Percentiles rank a stretch among this genome's conserved stretches.
These are phyloP conservation scores for Cryptococcus sp. DNA, from an alignment of 1,284 basidiomycete genomes.

Conservation along the genomic window DNA sequence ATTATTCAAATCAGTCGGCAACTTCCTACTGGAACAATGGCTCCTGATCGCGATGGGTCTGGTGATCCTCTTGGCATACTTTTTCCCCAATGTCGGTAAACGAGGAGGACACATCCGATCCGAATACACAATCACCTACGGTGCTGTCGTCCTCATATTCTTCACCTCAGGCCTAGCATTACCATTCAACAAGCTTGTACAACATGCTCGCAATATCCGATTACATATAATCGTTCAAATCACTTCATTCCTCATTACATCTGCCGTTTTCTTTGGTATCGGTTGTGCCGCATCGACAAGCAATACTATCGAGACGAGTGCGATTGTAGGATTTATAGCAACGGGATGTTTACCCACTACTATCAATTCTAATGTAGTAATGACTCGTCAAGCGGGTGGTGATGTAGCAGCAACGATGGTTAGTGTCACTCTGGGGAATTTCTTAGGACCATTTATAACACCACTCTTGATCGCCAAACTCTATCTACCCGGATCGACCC, in stretches of 20 bases:
- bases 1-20: neutral
- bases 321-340: slow-evolving; percentile 32
- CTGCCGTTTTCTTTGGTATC: slow-evolving; percentile 23
- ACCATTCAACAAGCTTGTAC: slow-evolving; percentile 27
- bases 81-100: slow-evolving; percentile 28
- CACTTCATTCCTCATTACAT: slow-evolving; percentile 15
- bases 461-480: slow-evolving; percentile 16
- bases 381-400: slow-evolving; percentile 39
- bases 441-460: slow-evolving; percentile 24
- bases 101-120: slow-evolving; percentile 21
- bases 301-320: slow-evolving; percentile 22
- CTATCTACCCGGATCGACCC: slow-evolving; percentile 10
- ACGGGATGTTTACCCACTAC: slow-evolving; percentile 29
- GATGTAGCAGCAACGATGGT: slow-evolving; percentile 34
- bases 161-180: slow-evolving; percentile 38
- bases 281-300: slow-evolving; percentile 23
- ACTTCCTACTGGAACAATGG: slow-evolving; percentile 15
- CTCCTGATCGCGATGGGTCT: slow-evolving; percentile 22
- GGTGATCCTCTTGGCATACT: slow-evolving; percentile 24
- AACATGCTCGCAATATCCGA: slow-evolving; percentile 14
- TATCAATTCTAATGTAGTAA: slow-evolving; percentile 38
- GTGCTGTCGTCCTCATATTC: slow-evolving; percentile 43
- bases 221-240: slow-evolving; percentile 34
- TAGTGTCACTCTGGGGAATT: slow-evolving; percentile 36
- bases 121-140: slow-evolving; percentile 29